Evolutionary conservation across 352 stramenopile genomes (phyloP).

Genomic region (Phytophthora meadii): DNA sequence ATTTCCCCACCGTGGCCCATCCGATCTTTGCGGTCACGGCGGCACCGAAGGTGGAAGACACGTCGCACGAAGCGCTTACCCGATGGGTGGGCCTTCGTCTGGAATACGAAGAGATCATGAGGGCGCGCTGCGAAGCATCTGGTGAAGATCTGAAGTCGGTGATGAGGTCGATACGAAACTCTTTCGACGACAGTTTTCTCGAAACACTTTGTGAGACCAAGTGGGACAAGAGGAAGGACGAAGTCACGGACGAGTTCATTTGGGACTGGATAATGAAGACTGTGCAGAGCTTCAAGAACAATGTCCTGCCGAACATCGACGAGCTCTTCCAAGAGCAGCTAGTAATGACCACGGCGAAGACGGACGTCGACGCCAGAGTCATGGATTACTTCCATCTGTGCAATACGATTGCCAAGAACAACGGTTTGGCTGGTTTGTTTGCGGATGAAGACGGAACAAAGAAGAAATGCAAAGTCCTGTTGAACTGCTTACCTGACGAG

Average conservation of each 20-base stretch:
- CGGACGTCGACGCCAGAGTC: constrained; percentile 14
- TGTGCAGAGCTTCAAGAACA: constrained; percentile 14
- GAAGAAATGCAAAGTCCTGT: constrained; percentile 23
- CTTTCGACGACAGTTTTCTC: constrained; percentile 15
- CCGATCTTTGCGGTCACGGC: too few species aligned
- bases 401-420: constrained; percentile 24
- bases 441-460: constrained; percentile 6
- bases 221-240: constrained; percentile 15
- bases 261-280: constrained; percentile 15
- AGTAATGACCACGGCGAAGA: constrained; percentile 6
- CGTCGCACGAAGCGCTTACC: too few species aligned
- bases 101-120: constrained; percentile 27
- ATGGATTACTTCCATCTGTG: constrained; percentile 22
- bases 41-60: too few species aligned
- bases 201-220: constrained; percentile 6
- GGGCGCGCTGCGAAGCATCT: constrained; percentile 17
- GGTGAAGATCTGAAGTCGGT: constrained; percentile 18
- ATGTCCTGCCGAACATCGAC: constrained; percentile 10
- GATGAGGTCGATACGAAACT: constrained; percentile 19
- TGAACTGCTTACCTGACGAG: constrained; percentile 10
- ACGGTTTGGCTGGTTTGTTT: constrained; percentile 5
- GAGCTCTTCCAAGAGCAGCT: background rate
- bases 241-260: constrained; percentile 16
- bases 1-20: too few species aligned
- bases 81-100: too few species aligned